These are phyloP conservation scores for Salvia splendens DNA, from an alignment of 257 asterid genomes.

Conservation along the genomic window DNA sequence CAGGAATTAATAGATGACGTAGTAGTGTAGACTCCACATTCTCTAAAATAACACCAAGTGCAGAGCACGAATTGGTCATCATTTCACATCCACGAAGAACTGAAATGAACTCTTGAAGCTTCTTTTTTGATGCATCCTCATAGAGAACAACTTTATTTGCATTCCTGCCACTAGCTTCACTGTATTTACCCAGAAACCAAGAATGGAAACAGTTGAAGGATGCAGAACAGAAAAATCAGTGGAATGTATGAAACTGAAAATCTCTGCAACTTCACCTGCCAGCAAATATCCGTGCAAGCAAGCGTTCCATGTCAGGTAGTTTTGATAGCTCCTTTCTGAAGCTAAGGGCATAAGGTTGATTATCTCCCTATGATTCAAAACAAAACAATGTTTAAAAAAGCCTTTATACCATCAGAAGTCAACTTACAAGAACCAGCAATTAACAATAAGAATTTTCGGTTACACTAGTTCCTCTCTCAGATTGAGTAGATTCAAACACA, in stretches of 20 bases:
- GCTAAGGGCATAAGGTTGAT: slow-evolving; percentile 62
- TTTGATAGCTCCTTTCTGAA: slow-evolving; percentile 81
- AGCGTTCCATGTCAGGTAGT: slow-evolving; percentile 95
- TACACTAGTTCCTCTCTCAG: slow-evolving; percentile 12
- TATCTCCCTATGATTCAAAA: slow-evolving; percentile 55
- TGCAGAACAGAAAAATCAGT: neutral
- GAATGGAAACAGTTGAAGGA: slow-evolving; percentile 24
- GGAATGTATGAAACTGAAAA: slow-evolving; percentile 7
- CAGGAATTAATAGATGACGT: slow-evolving; percentile 66
- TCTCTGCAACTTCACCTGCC: slow-evolving; percentile 59
- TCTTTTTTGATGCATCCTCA: slow-evolving; percentile 90
- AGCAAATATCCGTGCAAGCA: slow-evolving; percentile 84
- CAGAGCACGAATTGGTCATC: slow-evolving; percentile 70
- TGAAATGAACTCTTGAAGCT: slow-evolving; percentile 87
- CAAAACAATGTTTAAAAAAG: slow-evolving; percentile 6
- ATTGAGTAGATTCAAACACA: slow-evolving; percentile 16
- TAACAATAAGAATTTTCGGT: slow-evolving; percentile 14
- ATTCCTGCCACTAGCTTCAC: slow-evolving; percentile 91
- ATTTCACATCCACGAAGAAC: slow-evolving; percentile 86
- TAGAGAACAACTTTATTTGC: slow-evolving; percentile 82
- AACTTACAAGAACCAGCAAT: slow-evolving; percentile 17
- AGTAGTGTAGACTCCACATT: slow-evolving; percentile 64
- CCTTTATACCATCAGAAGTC: slow-evolving; percentile 10
- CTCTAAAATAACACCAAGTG: slow-evolving; percentile 58
- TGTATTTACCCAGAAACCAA: slow-evolving; percentile 41